Conservation (phyloP, 2,329 filamentous ascomycete species). For the Pseudogymnoascus pannorum region DNA sequence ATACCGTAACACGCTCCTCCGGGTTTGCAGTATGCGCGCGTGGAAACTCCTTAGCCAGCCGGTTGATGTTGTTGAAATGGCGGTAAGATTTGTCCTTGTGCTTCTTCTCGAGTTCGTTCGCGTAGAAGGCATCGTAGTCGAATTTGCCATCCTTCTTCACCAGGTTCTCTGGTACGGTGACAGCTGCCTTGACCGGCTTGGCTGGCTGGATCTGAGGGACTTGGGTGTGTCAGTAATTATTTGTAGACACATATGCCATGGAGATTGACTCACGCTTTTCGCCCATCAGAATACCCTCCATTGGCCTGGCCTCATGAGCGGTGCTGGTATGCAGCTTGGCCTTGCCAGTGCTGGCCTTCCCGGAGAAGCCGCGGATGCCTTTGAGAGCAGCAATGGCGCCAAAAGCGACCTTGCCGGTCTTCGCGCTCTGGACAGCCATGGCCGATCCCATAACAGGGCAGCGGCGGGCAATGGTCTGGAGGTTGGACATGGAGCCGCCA, state of each 20-base stretch:
- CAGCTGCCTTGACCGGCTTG: conserved; percentile 15
- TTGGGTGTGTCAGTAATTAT: conserved; percentile 22
- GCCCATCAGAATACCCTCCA: conserved; percentile 50
- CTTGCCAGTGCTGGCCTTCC: conserved; percentile 48
- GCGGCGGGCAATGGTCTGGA: conserved; percentile 87
- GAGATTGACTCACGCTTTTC: conserved; percentile 41
- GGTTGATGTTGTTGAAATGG: conserved; percentile 99
- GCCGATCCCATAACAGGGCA: conserved; percentile 99
- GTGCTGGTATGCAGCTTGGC: conserved; percentile 77
- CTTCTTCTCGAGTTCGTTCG: conserved; percentile 88
- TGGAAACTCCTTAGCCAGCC: conserved; percentile 90
- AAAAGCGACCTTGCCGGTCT: conserved; percentile 37
- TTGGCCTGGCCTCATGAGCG: conserved; percentile 67
- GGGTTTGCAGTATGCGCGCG: conserved; percentile 81
- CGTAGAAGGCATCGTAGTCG: conserved; percentile 87
- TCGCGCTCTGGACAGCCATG: conserved; percentile 73
- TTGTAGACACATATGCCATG: background rate
- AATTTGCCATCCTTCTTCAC: conserved; percentile 51
- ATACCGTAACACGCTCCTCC: conserved; percentile 87
- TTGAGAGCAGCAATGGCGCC: conserved; percentile 38
- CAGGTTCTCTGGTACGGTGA: conserved; percentile 17
- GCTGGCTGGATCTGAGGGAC: conserved; percentile 26
- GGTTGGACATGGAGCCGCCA: conserved; percentile 91
- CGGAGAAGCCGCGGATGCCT: conserved; percentile 44
- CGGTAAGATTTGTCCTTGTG: conserved; percentile 99